These are phyloP conservation scores for Podaxis mareebaensis DNA, from an alignment of 768 basidiomycete species.

Conservation along the genomic window DNA sequence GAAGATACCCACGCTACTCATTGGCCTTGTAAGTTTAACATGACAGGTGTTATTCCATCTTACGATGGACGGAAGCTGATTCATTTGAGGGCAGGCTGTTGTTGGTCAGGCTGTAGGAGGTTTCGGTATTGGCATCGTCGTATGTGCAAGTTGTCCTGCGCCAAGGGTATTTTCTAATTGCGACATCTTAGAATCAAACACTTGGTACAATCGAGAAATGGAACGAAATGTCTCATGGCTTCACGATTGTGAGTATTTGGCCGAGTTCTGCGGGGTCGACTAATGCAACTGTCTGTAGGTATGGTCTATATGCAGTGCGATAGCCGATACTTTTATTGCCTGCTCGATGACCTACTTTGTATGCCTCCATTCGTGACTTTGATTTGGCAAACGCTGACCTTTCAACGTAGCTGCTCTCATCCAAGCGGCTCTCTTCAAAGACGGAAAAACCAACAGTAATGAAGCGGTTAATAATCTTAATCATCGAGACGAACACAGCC, in stretches of 20 bases:
- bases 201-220: constrained; percentile 8
- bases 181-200: constrained; percentile 6
- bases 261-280: not conserved
- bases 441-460: not conserved
- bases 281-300: not conserved
- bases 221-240: not conserved
- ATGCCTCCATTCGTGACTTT: not conserved
- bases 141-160: not conserved
- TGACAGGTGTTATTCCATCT: not conserved
- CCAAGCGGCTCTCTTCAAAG: not conserved
- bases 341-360: constrained; percentile 7
- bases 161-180: not conserved
- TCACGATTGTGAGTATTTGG: constrained; percentile 8
- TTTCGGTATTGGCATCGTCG: constrained; percentile 12
- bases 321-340: constrained; percentile 12
- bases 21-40: not conserved
- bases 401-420: constrained; percentile 7
- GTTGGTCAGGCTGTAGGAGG: constrained; percentile 8
- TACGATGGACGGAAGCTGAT: not conserved
- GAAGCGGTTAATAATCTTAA: constrained; percentile 1
- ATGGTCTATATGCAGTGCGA: constrained; percentile 8
- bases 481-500: constrained; percentile 12
- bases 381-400: constrained; percentile 16
- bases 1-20: constrained; percentile 1
- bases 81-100: not conserved